Evolutionary conservation across 2,329 filamentous ascomycete genomes (phyloP), one percentile per base, ranked within the genome.

Genomic region (Rhynchosporium secalis): DNA sequence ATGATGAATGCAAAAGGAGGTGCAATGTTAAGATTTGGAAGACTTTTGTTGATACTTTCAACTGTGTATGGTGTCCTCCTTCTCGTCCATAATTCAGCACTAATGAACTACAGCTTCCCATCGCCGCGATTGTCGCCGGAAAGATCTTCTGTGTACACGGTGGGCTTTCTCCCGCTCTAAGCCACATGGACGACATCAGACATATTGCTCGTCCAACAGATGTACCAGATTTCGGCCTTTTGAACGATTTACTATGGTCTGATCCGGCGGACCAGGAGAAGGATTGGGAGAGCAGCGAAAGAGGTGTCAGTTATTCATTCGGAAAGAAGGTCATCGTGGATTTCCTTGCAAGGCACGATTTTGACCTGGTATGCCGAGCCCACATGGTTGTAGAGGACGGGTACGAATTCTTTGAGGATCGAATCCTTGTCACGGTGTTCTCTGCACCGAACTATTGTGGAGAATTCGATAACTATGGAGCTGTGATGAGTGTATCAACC

Each of bases 301-400:
- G 95, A 73, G 95, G 95, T 57, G 95, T 99, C 55, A 97, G 93
- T 75, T 99, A 98, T 75, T 98, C 95, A 75, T 99, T 99, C 74
- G 94, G 94, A 54, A 98, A 98, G 77, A 95, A 96, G 73, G 94
- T 99, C 68, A 98, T 99, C 66, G 93, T 93, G 75, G 92, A 98
- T 71, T 99, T 99, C 75, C 79, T 99, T 67, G 89, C 92, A 63
- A 86, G 90, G 61, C 95, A 99, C 75, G 95, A 99, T 77, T 98
- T 99, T 75, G 95, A 99, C 76, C 80, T 99, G 56, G 94, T 99
- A 58, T 99, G 95, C 75, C 88, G 95, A 69, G 95, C 95, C 55
- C 95, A 99, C 78, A 98, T 98, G 95, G 95, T 99, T 58, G 95
- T 99, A 28, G 95, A 99, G 76, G 95, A 99, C 74, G 95, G 95